Base-by-base conservation (phyloP, 257 asterid genomes). In the Solanum ahanhuiri region DNA sequence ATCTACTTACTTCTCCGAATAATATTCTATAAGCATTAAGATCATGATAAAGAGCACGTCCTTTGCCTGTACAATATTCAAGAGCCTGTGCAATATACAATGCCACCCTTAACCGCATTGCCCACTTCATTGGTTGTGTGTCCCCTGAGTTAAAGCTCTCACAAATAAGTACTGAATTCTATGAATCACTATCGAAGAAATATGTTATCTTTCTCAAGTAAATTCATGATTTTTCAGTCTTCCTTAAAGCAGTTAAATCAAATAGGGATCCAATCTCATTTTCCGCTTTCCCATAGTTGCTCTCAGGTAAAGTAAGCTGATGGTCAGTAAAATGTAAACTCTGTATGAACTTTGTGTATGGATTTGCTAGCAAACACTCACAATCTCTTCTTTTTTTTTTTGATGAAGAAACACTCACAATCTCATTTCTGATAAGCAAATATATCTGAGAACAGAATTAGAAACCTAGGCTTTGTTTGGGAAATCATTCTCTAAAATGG, bases 21-120 rank as follows among this genome's bases (percentile, higher is more conserved):
- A 77, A 77, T 25, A 77, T 77, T 77, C 83, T 77, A 43, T 77
- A 77, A 43, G 83, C 83, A 77, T 77, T 77, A 77, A 77, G 83
- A 77, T 94, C 98, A 39, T 93, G 98, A 90, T 94, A 94, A 88
- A 94, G 83, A 3, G 88, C 91, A 30, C 82, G 96, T 58, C 95
- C 94, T 87, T 91, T 91, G 31, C 66, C 87, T 85, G 94, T 90
- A 83, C 98, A 94, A 86, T 93, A 93, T 81, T 91, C 93, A 45
- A 92, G 91, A 87, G 95, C 93, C 88, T 92, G 93, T 4, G 95
- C 94, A 79, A 94, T 91, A 77, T 86, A 87, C 79, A 94, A 86
- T 0, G 96, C 98, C 28, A 92, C 96, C 90, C 98, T 93, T 89
- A 94, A 89, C n/a, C 98, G 95, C 96, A 94, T 93, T 3, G 98